These are phyloP conservation scores for Haplosporangium sp. DNA, from an alignment of 371 early-diverging fungal species.

Conservation along the genomic window DNA sequence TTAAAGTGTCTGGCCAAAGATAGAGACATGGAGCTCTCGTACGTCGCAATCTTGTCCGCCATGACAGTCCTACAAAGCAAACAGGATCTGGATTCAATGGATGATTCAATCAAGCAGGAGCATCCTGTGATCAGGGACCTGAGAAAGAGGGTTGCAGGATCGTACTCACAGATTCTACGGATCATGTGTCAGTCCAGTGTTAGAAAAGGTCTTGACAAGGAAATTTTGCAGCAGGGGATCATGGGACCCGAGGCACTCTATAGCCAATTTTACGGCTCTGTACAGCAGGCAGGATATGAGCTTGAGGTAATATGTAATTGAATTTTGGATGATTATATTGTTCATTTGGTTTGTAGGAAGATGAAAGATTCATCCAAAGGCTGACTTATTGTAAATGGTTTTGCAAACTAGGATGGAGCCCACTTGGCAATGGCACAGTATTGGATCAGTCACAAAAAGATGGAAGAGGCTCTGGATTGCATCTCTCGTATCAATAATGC, in stretches of 20 bases:
- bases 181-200: slow-evolving; percentile 25
- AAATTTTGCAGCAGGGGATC: slow-evolving; percentile 40
- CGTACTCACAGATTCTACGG: slow-evolving; percentile 28
- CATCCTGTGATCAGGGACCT: neutral
- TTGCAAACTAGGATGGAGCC: slow-evolving; percentile 22
- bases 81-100: neutral
- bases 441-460: slow-evolving; percentile 20
- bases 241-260: slow-evolving; percentile 42
- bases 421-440: slow-evolving; percentile 41
- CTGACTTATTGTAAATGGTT: neutral
- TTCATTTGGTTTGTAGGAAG: neutral
- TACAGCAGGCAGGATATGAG: slow-evolving; percentile 41
- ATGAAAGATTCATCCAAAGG: neutral
- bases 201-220: slow-evolving; percentile 26
- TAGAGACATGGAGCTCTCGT: slow-evolving; percentile 30
- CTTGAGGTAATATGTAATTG: slow-evolving; percentile 18
- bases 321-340: neutral
- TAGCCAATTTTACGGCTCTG: slow-evolving; percentile 39
- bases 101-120: neutral
- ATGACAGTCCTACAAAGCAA: slow-evolving; percentile 15
- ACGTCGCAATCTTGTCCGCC: slow-evolving; percentile 25
- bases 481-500: slow-evolving; percentile 20
- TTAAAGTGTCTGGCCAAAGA: slow-evolving; percentile 15
- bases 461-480: slow-evolving; percentile 42
- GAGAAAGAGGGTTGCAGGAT: slow-evolving; percentile 8